A percentile compares a stretch with the other conserved stretches of the same genome.
phyloP scores from a whole-genome alignment of 257 asterid species.

The Leonotis leonurus region DNA sequence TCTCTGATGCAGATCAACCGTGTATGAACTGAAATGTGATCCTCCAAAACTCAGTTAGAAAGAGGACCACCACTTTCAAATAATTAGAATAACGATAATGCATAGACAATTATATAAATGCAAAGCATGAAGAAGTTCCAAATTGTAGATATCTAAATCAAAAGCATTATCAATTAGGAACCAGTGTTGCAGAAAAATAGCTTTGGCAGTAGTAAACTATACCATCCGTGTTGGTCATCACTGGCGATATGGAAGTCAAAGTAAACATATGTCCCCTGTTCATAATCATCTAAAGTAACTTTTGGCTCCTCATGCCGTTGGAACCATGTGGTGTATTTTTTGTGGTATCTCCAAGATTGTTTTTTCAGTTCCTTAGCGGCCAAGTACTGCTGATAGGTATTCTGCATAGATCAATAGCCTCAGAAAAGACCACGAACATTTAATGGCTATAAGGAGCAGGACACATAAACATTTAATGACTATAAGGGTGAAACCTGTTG shows the following conservation, averaged over 20 bases:
- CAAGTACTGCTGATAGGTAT: conserved; percentile 92
- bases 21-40: neutral
- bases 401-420: conserved; percentile 40
- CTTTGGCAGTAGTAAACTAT: conserved; percentile 16
- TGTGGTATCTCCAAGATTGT: conserved; percentile 98
- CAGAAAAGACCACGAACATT: conserved; percentile 14
- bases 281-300: conserved; percentile 88
- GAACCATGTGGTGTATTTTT: conserved; percentile 96
- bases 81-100: neutral
- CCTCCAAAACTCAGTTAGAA: neutral
- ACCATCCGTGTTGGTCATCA: conserved; percentile 98
- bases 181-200: conserved; percentile 4
- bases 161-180: conserved; percentile 2
- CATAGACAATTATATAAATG: too few relatives aligned
- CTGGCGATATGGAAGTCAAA: conserved; percentile 84
- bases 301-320: conserved; percentile 98
- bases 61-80: neutral
- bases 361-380: conserved; percentile 96
- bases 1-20: neutral
- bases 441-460: conserved; percentile 5
- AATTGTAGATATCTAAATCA: neutral
- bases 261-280: conserved; percentile 96
- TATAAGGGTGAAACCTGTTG: conserved; percentile 59
- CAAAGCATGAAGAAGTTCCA: too few relatives aligned
- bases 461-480: conserved; percentile 4